Conservation (phyloP, 2,329 filamentous ascomycete species). For the Tolypocladium cylindrosporum region DNA sequence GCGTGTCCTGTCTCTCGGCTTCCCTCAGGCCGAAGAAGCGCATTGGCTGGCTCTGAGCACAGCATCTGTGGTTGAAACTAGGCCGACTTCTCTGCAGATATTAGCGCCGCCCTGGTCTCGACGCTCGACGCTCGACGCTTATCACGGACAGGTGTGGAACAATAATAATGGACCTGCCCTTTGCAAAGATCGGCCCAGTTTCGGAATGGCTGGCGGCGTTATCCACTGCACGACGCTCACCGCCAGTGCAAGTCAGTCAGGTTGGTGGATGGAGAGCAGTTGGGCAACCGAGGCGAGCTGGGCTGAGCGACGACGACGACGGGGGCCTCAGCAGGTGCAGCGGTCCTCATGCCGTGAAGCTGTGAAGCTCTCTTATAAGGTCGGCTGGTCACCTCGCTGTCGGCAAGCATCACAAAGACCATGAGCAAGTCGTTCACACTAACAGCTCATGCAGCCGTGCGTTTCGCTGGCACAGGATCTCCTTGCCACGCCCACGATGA, state of each 20-base stretch:
- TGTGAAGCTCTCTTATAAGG: neutral
- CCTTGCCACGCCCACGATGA: neutral
- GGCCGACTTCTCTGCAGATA: slow-evolving; percentile 1
- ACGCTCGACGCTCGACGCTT: slow-evolving; percentile 1
- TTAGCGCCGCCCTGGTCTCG: slow-evolving; percentile 1
- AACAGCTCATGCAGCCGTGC: neutral
- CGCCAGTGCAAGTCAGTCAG: neutral
- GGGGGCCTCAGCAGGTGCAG: neutral
- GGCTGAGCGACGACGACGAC: neutral
- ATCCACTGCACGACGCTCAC: neutral
- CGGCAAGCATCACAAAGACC: neutral
- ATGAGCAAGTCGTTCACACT: neutral
- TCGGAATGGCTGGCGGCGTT: neutral
- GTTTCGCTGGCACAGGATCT: neutral
- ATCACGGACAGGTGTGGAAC: slow-evolving; percentile 1
- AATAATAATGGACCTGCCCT: neutral
- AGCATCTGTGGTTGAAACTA: neutral
- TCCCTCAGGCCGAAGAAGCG: neutral
- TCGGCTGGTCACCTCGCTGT: neutral
- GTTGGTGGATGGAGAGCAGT: neutral
- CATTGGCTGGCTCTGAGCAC: neutral
- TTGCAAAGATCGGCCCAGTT: neutral
- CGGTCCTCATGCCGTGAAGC: neutral
- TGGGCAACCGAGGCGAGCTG: neutral
- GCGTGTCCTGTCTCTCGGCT: neutral